These are phyloP conservation scores for Alternaria novae-zelandiae DNA, from an alignment of 2,329 filamentous ascomycete species.

Conservation along the genomic window DNA sequence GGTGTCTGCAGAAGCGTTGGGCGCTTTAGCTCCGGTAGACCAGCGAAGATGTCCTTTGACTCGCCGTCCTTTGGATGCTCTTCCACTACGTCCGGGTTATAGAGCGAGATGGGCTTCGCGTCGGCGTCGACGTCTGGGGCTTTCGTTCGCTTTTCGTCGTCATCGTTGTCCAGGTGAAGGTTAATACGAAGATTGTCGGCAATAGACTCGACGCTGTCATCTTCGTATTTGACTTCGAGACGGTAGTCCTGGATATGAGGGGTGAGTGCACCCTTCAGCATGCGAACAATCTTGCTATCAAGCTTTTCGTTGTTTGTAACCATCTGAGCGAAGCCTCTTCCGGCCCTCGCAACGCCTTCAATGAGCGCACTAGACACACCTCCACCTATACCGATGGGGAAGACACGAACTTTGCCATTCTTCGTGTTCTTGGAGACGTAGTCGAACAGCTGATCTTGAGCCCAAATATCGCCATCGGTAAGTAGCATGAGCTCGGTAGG, in stretches of 20 bases:
- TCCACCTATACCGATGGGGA: constrained; percentile 6
- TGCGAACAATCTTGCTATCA: constrained; percentile 8
- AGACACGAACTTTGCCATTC: constrained; percentile 3
- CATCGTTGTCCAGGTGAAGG: background rate
- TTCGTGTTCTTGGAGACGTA: background rate
- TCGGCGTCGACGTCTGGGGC: background rate
- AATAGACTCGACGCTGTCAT: constrained; percentile 4
- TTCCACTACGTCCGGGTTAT: background rate
- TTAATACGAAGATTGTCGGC: background rate
- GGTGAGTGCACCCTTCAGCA: constrained; percentile 13
- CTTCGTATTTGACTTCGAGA: constrained; percentile 11
- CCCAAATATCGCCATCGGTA: constrained; percentile 9
- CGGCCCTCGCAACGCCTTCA: constrained; percentile 9
- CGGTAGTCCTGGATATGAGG: constrained; percentile 5
- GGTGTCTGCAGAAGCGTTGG: constrained; percentile 2
- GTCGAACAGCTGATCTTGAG: background rate
- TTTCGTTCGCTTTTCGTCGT: background rate
- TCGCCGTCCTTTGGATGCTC: constrained; percentile 2
- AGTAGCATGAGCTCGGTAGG: constrained; percentile 8
- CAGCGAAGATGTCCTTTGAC: background rate
- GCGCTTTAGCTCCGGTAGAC: background rate
- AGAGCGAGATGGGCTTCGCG: background rate
- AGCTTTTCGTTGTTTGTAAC: constrained; percentile 5
- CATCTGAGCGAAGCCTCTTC: constrained; percentile 9
- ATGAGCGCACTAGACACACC: constrained; percentile 6